Evolutionary conservation across 306 rosid genomes (phyloP), one percentile per base, ranked within the genome.

Genomic region (Sesbania bispinosa): DNA sequence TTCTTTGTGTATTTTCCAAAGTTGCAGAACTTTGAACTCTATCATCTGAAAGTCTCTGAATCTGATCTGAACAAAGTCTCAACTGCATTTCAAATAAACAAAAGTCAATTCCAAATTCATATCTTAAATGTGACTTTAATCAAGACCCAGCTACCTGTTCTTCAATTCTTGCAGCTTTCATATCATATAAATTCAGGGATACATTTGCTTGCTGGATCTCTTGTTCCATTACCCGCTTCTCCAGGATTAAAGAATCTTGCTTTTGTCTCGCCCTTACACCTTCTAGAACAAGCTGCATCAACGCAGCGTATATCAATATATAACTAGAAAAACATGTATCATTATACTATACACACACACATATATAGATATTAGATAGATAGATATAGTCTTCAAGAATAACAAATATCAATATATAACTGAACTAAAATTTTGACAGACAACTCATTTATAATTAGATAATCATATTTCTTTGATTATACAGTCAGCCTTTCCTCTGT

Each of bases 231-330:
- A 69, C 69, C 63, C 78, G 63, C 74, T 85, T 92, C 14, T 89
- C 96, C 81, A 85, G 77, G 45, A 85, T 46, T 62, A 88, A 39
- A 58, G 84, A 80, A 75, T 87, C 89, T 43, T 82, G 96, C 75
- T 72, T 76, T 47, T 95, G 97, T 66, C 84, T 86, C 30, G 96
- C 88, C 80, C 84, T 81, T 23, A 86, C 73, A 69, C 97, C 89
- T 86, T 95, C 99, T 79, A 95, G 75, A 71, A 91, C 93, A 84
- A 95, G 97, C 99, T 95, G 87, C 73, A 79, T 63, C 46, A 64
- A 64, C 48, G 47, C 41, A 59, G 35, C 20, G 42, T 43, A 64
- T 18, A 21, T 51, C 54, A 73, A 45, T 53, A 47, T 38, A 21
- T n/a, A 41, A 62, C 73, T 53, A 52, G 26, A 67, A 54, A 64